Percentiles rank a stretch among this genome's conserved stretches.
Conservation (phyloP, 2,329 filamentous ascomycete genomes). For the Claviceps spartinae region DNA sequence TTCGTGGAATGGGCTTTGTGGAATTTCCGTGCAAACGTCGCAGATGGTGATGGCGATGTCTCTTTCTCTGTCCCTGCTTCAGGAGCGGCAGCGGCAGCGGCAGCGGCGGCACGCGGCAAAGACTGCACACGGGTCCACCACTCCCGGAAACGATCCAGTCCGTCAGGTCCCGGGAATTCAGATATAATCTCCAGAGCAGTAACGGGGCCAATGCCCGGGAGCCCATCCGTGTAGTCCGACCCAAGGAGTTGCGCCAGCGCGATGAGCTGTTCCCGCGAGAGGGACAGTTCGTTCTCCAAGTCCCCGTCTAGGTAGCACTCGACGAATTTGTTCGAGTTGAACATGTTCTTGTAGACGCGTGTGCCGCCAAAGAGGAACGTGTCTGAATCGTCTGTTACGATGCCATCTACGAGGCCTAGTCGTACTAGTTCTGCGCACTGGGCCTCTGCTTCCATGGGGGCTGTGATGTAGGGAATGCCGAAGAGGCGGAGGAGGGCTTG, state of each 20-base stretch:
- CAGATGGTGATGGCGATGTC: slow-evolving; percentile 53
- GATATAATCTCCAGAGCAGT: slow-evolving; percentile 89
- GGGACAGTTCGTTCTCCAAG: slow-evolving; percentile 75
- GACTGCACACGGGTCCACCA: slow-evolving; percentile 79
- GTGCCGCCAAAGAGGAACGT: slow-evolving; percentile 95
- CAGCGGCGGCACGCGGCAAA: slow-evolving; percentile 34
- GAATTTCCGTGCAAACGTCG: slow-evolving; percentile 51
- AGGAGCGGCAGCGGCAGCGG: neutral
- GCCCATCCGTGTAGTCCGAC: slow-evolving; percentile 87
- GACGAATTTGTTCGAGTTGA: slow-evolving; percentile 95
- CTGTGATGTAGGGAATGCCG: slow-evolving; percentile 90
- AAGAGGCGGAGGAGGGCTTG: slow-evolving; percentile 83
- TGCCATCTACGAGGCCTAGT: slow-evolving; percentile 84
- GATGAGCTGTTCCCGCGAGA: slow-evolving; percentile 79
- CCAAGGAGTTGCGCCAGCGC: slow-evolving; percentile 81
- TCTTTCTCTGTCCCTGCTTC: neutral
- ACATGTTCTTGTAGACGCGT: slow-evolving; percentile 98
- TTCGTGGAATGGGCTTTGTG: slow-evolving; percentile 66
- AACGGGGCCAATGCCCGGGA: slow-evolving; percentile 83
- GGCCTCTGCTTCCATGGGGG: slow-evolving; percentile 97
- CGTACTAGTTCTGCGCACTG: slow-evolving; percentile 86
- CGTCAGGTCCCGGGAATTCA: slow-evolving; percentile 55
- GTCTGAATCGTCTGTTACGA: slow-evolving; percentile 95
- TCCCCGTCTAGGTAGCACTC: slow-evolving; percentile 84
- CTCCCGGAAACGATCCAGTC: slow-evolving; percentile 62